phyloP scores from a whole-genome alignment of 768 basidiomycete genomes.

The Suillus bovinus region DNA sequence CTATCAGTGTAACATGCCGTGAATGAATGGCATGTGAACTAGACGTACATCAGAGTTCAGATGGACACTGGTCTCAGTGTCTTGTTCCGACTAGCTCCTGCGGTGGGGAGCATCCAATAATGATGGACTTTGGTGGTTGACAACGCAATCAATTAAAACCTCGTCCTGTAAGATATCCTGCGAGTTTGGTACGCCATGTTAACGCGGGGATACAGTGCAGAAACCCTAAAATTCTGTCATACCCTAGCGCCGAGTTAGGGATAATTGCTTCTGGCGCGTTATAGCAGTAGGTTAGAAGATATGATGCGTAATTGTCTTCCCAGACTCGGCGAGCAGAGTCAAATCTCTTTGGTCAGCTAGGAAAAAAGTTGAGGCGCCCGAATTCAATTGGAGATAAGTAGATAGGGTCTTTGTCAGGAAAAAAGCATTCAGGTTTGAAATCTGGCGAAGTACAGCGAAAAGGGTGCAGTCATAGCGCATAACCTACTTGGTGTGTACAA shows the following conservation, averaged over 20 bases:
- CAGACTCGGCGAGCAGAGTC: not conserved
- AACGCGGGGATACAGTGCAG: not conserved
- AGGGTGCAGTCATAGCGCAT: not conserved
- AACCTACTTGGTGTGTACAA: not conserved
- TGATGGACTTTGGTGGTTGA: not conserved
- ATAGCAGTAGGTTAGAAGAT: not conserved
- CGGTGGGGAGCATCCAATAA: not conserved
- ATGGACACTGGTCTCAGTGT: not conserved
- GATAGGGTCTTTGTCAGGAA: not conserved
- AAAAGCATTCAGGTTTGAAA: not conserved
- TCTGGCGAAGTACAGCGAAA: not conserved
- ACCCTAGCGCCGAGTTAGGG: not conserved
- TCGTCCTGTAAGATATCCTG: not conserved
- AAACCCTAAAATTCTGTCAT: not conserved
- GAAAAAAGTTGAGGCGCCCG: not conserved
- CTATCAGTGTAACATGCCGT: not conserved
- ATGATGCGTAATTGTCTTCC: not conserved
- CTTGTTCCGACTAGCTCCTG: not conserved
- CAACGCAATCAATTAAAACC: not conserved
- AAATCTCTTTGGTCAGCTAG: not conserved
- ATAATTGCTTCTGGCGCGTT: not conserved
- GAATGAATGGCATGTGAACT: not conserved
- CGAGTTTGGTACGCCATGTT: not conserved
- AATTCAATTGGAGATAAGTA: not conserved
- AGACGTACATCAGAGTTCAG: not conserved